Evolutionary conservation across 2,329 filamentous ascomycete species (phyloP).

Genomic region (Hypomyces rosellus): DNA sequence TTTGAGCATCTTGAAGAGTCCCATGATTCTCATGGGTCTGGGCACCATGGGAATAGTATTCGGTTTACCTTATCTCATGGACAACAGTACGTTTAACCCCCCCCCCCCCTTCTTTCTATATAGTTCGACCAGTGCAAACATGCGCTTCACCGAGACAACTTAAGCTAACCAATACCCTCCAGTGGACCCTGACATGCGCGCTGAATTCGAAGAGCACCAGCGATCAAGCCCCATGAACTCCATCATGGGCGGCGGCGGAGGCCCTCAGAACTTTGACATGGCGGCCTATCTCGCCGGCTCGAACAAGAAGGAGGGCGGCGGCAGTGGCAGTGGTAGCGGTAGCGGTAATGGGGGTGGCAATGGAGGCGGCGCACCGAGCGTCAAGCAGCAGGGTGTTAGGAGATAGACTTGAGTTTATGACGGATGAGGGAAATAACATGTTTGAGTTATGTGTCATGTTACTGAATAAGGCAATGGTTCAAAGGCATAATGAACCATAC

Average conservation of each 20-base stretch:
- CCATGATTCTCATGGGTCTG: slow-evolving; percentile 91
- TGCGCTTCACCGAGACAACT: neutral
- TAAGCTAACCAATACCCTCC: slow-evolving; percentile 13
- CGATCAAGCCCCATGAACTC: slow-evolving; percentile 64
- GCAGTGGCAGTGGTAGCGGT: neutral
- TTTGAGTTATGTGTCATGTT: no score
- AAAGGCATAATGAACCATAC: no score
- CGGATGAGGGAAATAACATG: neutral
- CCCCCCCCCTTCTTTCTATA: no score
- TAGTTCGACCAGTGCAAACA: neutral
- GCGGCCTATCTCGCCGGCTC: slow-evolving; percentile 57
- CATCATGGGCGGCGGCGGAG: slow-evolving; percentile 37
- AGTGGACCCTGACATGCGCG: slow-evolving; percentile 97
- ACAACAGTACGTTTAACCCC: slow-evolving; percentile 72
- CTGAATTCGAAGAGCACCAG: slow-evolving; percentile 87
- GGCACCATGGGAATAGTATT: slow-evolving; percentile 78
- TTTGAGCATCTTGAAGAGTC: slow-evolving; percentile 80
- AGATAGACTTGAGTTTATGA: slow-evolving; percentile 16
- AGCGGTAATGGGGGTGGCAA: neutral
- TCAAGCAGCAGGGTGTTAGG: slow-evolving; percentile 37
- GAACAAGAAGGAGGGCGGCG: slow-evolving; percentile 33
- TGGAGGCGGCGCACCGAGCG: slow-evolving; percentile 18
- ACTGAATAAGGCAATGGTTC: no score
- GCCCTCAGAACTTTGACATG: slow-evolving; percentile 50
- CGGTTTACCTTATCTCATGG: slow-evolving; percentile 90